phyloP scores from a whole-genome alignment of 805 yeast species.

The Myxozyma lipomycoides region DNA sequence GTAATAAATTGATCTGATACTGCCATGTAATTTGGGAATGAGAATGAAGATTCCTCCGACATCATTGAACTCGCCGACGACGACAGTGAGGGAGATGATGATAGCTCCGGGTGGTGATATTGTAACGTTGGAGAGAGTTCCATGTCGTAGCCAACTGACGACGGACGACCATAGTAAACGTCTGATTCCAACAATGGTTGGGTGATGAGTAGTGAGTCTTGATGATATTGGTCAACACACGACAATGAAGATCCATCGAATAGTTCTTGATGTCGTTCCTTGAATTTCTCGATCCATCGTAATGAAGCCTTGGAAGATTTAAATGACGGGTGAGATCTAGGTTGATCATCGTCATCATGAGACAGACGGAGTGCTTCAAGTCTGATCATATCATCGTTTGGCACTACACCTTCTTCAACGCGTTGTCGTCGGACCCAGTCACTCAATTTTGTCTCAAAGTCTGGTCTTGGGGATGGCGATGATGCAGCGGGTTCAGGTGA shows the following conservation, averaged over 20 bases:
- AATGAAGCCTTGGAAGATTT: constrained; percentile 10
- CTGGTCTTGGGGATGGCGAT: neutral
- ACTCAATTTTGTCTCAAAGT: constrained; percentile 3
- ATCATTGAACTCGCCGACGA: neutral
- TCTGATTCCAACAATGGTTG: too few relatives aligned
- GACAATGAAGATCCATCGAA: too few relatives aligned
- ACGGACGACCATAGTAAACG: neutral
- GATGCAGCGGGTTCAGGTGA: neutral
- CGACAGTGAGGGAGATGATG: neutral
- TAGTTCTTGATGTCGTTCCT: constrained; percentile 7
- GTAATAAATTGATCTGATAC: too few relatives aligned
- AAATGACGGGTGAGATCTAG: neutral
- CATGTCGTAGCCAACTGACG: neutral
- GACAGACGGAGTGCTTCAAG: constrained; percentile 5
- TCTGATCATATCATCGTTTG: constrained; percentile 1
- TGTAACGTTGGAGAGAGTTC: constrained; percentile 1
- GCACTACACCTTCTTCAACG: neutral
- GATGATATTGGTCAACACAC: too few relatives aligned
- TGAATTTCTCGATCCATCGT: constrained; percentile 18
- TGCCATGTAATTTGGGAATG: too few relatives aligned
- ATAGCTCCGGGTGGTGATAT: neutral
- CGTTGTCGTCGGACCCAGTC: constrained; percentile 13
- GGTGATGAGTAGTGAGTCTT: too few relatives aligned
- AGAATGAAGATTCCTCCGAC: neutral
- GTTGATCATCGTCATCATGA: constrained; percentile 1